A percentile compares a stretch with the other conserved stretches of the same genome.
phyloP scores from a whole-genome alignment of 306 rosid genomes.

The Leucaena leucocephala region DNA sequence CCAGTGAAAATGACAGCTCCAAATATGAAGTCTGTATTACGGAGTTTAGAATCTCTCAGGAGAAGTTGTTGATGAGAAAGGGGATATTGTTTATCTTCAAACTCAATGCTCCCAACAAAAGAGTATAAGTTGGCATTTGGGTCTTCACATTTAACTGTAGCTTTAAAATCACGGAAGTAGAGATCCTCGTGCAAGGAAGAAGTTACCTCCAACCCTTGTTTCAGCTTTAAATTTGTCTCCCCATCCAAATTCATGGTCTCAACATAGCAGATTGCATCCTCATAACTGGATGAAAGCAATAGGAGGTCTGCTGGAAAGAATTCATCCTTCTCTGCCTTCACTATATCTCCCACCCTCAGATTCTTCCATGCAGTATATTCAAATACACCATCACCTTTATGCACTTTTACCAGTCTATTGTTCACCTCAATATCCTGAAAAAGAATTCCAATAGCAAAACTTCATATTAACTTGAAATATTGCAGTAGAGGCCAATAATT shows the following conservation, averaged over 20 bases:
- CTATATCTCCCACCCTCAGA: conserved; percentile 88
- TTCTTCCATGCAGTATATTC: conserved; percentile 73
- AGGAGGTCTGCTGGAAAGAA: conserved; percentile 93
- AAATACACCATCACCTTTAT: conserved; percentile 60
- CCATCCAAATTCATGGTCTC: conserved; percentile 99
- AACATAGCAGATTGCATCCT: conserved; percentile 89
- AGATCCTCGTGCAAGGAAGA: conserved; percentile 60
- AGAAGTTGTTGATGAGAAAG: conserved; percentile 93
- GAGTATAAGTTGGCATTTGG: conserved; percentile 91
- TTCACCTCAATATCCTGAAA: conserved; percentile 84
- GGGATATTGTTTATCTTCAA: conserved; percentile 57
- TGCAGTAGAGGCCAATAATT: not conserved
- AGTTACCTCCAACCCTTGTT: conserved; percentile 85
- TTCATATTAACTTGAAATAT: conserved; percentile 16
- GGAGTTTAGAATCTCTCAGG: conserved; percentile 90
- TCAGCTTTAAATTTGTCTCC: conserved; percentile 89
- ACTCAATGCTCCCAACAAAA: conserved; percentile 80
- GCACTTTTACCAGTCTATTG: conserved; percentile 75
- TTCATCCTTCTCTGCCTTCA: conserved; percentile 78
- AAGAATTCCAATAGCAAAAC: conserved; percentile 28
- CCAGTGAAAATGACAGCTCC: conserved; percentile 91
- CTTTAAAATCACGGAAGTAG: conserved; percentile 55
- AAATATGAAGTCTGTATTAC: conserved; percentile 79
- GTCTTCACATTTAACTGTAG: conserved; percentile 84
- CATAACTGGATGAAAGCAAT: conserved; percentile 87